Percentiles rank a stretch among this genome's conserved stretches.
These are phyloP conservation scores for Penicillium argentinense DNA, from an alignment of 495 filamentous ascomycete species.

Conservation along the genomic window DNA sequence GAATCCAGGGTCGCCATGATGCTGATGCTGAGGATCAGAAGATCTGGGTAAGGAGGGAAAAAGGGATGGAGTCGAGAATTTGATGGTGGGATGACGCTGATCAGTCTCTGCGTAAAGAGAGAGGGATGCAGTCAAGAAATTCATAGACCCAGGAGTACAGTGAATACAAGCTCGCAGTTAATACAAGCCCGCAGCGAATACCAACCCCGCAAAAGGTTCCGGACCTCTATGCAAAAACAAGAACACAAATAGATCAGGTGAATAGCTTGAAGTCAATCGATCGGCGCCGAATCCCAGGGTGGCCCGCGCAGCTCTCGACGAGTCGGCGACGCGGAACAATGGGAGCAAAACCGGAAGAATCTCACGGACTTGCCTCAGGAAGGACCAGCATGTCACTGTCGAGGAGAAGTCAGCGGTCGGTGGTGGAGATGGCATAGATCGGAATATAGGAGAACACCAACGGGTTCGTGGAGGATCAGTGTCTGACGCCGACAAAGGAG, in stretches of 20 bases:
- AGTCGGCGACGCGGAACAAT: not conserved
- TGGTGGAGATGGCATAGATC: not conserved
- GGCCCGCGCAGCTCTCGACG: not conserved
- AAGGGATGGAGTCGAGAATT: slow-evolving; percentile 12
- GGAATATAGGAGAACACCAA: slow-evolving; percentile 3
- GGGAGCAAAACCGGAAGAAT: not conserved
- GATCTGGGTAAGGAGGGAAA: not conserved
- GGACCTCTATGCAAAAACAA: slow-evolving; percentile 6
- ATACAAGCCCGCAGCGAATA: not conserved
- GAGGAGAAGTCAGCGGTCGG: slow-evolving; percentile 3
- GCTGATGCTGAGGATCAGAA: not conserved
- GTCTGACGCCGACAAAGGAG: slow-evolving; percentile 6
- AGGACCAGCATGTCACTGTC: slow-evolving; percentile 27
- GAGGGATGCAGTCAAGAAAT: no score
- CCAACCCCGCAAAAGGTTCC: not conserved
- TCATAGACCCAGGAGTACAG: no score
- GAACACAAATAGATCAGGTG: not conserved
- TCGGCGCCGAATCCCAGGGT: not conserved
- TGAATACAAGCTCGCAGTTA: no score
- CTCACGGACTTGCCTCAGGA: slow-evolving; percentile 26
- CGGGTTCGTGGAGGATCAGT: not conserved
- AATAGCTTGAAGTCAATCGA: no score
- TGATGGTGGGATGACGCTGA: no score
- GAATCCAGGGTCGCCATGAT: slow-evolving; percentile 39
- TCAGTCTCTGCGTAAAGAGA: no score